phyloP scores from a whole-genome alignment of 306 rosid genomes.

The Trifolium dubium region DNA sequence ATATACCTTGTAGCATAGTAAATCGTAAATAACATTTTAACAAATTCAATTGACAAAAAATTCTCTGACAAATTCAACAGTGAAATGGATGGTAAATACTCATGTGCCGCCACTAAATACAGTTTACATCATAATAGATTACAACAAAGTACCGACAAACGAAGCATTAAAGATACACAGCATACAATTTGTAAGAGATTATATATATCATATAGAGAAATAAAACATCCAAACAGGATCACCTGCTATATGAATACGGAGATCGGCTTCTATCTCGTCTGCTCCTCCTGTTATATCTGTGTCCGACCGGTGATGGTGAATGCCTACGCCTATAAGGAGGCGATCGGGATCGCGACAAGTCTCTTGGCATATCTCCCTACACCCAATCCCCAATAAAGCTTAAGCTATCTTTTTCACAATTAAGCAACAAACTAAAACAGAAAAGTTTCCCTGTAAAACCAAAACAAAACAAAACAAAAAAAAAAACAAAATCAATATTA shows the following conservation, averaged over 20 bases:
- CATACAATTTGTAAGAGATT: too few relatives aligned
- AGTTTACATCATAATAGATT: slow-evolving; percentile 26
- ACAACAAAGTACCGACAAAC: slow-evolving; percentile 29
- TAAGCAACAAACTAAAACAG: neutral
- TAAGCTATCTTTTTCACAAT: slow-evolving; percentile 21
- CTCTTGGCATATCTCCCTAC: slow-evolving; percentile 80
- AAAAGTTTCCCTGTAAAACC: slow-evolving; percentile 31
- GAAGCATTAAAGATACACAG: slow-evolving; percentile 43
- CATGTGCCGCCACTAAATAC: neutral
- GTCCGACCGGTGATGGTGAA: slow-evolving; percentile 82
- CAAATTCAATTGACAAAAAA: neutral
- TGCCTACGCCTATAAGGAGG: slow-evolving; percentile 80
- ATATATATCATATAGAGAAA: too few relatives aligned
- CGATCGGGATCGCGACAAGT: slow-evolving; percentile 83
- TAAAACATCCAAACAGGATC: slow-evolving; percentile 66
- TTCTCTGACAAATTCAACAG: neutral
- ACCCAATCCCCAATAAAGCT: slow-evolving; percentile 41
- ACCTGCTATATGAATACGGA: slow-evolving; percentile 90
- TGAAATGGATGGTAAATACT: neutral
- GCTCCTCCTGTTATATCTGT: slow-evolving; percentile 77
- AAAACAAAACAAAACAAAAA: too few relatives aligned
- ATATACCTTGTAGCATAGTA: neutral
- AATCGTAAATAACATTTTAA: neutral
- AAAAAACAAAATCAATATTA: neutral
- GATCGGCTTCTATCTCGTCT: slow-evolving; percentile 83